Conservation (phyloP, 1,284 basidiomycete species). For the Apiotrichum mycotoxinovorans region DNA sequence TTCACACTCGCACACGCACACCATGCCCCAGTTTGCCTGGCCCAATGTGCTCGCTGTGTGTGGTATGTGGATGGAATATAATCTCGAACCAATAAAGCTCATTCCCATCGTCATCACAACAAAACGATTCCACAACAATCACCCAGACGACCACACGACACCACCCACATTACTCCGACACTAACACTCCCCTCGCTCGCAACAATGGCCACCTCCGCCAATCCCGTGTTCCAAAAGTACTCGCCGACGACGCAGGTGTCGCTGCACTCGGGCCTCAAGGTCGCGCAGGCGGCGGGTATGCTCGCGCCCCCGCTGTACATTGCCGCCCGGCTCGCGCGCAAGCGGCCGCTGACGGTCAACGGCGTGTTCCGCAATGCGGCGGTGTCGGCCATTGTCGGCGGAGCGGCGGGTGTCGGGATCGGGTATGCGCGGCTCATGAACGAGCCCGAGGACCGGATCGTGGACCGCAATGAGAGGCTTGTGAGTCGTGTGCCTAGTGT, state of each 20-base stretch:
- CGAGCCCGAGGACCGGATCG: constrained; percentile 30
- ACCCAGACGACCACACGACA: too few species aligned
- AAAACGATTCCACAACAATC: background rate
- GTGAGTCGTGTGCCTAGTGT: constrained; percentile 39
- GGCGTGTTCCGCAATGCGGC: constrained; percentile 29
- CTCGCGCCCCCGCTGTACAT: constrained; percentile 43
- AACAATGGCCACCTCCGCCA: constrained; percentile 36
- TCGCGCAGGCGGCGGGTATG: constrained; percentile 39
- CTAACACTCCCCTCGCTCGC: too few species aligned
- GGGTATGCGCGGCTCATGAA: constrained; percentile 29
- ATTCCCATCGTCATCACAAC: background rate
- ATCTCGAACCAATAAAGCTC: background rate
- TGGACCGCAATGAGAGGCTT: constrained; percentile 32
- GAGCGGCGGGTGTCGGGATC: constrained; percentile 23
- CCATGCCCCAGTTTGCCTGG: too few species aligned
- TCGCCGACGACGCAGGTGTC: constrained; percentile 31
- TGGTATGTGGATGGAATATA: background rate
- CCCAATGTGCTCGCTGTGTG: background rate
- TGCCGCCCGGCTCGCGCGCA: constrained; percentile 25
- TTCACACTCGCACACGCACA: too few species aligned
- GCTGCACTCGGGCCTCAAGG: constrained; percentile 33
- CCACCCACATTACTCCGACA: too few species aligned
- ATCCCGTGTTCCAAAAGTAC: constrained; percentile 26
- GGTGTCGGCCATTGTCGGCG: constrained; percentile 22
- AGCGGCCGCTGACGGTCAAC: constrained; percentile 31